These are phyloP conservation scores for Rhizophagus sp. DNA, from an alignment of 192 early-diverging fungal species.

Conservation along the genomic window DNA sequence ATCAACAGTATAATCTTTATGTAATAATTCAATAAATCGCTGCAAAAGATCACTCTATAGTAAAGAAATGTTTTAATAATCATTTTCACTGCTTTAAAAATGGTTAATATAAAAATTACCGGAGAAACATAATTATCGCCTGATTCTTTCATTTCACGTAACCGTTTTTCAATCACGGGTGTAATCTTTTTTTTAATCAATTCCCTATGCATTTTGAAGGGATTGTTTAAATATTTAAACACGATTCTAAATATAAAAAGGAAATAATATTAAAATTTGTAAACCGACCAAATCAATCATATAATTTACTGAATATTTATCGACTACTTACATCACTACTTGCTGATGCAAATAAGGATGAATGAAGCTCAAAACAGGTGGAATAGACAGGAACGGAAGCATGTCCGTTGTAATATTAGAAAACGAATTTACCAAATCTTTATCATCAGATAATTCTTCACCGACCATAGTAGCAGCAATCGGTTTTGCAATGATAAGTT, in stretches of 20 bases:
- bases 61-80: too few relatives aligned
- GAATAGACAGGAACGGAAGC: neutral
- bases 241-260: too few relatives aligned
- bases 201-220: neutral
- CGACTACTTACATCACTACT: neutral
- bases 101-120: neutral
- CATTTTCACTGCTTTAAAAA: too few relatives aligned
- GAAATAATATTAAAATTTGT: too few relatives aligned
- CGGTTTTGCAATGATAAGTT: neutral
- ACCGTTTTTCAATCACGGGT: neutral
- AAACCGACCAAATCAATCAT: too few relatives aligned
- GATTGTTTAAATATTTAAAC: neutral
- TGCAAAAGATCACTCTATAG: neutral
- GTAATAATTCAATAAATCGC: neutral
- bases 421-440: neutral
- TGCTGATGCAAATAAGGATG: neutral
- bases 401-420: neutral
- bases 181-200: neutral
- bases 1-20: neutral
- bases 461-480: neutral
- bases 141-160: neutral
- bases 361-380: neutral
- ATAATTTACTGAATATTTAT: neutral
- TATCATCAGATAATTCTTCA: neutral
- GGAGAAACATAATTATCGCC: neutral